phyloP scores from a whole-genome alignment of 1,284 basidiomycete species.

The Coniophora puteana region DNA sequence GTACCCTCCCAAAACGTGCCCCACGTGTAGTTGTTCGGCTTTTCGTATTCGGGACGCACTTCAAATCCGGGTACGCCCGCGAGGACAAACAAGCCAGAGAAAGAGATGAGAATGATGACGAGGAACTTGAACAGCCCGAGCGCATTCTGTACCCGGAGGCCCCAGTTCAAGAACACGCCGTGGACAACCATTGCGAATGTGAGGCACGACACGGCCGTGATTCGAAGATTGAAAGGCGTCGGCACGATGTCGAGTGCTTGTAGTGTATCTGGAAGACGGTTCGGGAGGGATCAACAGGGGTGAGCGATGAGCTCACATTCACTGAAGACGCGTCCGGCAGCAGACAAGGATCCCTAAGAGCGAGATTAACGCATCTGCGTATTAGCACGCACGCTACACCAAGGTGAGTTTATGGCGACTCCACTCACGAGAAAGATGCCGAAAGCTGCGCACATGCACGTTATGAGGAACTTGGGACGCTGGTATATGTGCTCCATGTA shows the following conservation, averaged over 20 bases:
- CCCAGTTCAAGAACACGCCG: slow-evolving; percentile 50
- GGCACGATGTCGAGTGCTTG: slow-evolving; percentile 42
- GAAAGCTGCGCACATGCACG: slow-evolving; percentile 59
- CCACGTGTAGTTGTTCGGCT: slow-evolving; percentile 51
- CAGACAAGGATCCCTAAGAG: slow-evolving; percentile 46
- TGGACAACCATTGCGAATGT: slow-evolving; percentile 59
- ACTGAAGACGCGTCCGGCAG: slow-evolving; percentile 57
- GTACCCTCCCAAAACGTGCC: slow-evolving; percentile 54
- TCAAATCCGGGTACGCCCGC: slow-evolving; percentile 42
- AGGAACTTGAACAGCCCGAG: slow-evolving; percentile 65
- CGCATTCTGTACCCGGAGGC: slow-evolving; percentile 61
- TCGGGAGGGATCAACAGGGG: neutral
- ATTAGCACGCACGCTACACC: neutral
- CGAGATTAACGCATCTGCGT: slow-evolving; percentile 7
- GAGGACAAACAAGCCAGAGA: slow-evolving; percentile 58
- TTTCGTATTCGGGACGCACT: slow-evolving; percentile 38
- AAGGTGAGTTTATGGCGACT: too few species aligned
- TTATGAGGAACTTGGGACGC: slow-evolving; percentile 56
- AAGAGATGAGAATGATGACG: slow-evolving; percentile 51
- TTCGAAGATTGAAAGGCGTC: slow-evolving; percentile 43
- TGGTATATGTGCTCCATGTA: slow-evolving; percentile 72
- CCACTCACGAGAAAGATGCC: slow-evolving; percentile 52
- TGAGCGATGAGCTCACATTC: slow-evolving; percentile 43
- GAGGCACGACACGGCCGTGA: slow-evolving; percentile 51
- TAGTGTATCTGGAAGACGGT: slow-evolving; percentile 41